Base-by-base conservation (phyloP, 352 stramenopile species). In the Elongisporangium prolatum region DNA sequence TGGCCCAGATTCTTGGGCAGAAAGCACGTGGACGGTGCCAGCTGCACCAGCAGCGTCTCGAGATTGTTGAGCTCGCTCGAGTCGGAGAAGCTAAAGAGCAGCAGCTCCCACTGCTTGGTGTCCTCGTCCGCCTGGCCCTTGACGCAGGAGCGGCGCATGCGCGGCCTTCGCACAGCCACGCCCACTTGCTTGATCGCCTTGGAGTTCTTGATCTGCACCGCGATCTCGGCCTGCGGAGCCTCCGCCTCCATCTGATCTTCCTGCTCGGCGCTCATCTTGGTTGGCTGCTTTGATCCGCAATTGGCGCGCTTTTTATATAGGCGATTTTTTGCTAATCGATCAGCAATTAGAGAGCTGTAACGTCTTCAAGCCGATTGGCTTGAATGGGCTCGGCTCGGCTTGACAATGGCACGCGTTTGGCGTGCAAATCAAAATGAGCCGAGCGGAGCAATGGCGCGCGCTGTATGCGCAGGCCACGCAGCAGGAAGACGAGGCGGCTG, bases 121-220 rank as follows among this genome's bases (percentile, higher is more conserved):
- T 95, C 84, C 54, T 93, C 84, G 60, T 71, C 70, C 16, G 61
- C 71, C 10, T 77, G 63, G 22, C 83, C 84, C 53, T 90, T 91
- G 57, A 93, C 71, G 59, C 83, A 92, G 21, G 84, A 94, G 21
- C 73, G 71, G n/a, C 83, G 83, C 54, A 75, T 55, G 8, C 86
- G 83, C 54, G 86, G 80, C 5, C 80, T 76, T 13, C 86, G 80
- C 64, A 90, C 69, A 0, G 84, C 86, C 56, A 95, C 83, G 38
- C 77, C 86, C 17, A 95, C 72, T 40, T 92, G 81, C 69, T 93
- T 95, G 25, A 91, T 67, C 47, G 89, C 69, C 69, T 93, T 93
- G 48, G 75, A 76, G 65, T 85, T 89, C 38, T 77, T 77, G 63
- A 95, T 88, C 65, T 91, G 77, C 52, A 95, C 60, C 50, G 86